Percentiles rank a stretch among this genome's conserved stretches.
Evolutionary conservation across 2,329 filamentous ascomycete genomes (phyloP).

Genomic region (Hymenoscyphus occultus): DNA sequence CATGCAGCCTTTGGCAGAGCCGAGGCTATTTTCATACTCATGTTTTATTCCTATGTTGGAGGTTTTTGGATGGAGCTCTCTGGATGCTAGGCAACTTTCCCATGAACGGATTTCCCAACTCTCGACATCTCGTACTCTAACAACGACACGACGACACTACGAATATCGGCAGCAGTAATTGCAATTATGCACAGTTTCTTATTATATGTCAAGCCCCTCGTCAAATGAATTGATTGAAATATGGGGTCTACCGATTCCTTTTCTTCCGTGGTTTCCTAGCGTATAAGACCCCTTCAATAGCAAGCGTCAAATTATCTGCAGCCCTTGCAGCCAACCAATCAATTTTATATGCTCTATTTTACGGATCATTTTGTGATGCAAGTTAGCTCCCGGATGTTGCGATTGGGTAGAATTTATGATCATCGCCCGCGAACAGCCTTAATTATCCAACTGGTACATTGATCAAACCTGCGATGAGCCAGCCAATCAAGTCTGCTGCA

Average conservation of each 20-base stretch:
- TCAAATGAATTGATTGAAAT: not conserved
- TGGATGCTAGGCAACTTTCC: too few species aligned
- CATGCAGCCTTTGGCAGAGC: not conserved
- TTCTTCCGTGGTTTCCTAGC: not conserved
- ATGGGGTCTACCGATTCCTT: not conserved
- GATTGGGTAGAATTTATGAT: not conserved
- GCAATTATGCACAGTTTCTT: constrained; percentile 3
- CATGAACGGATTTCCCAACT: not conserved
- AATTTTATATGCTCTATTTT: not conserved
- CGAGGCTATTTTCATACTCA: not conserved
- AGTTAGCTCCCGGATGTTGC: not conserved
- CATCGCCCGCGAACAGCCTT: not conserved
- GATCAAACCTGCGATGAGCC: not conserved
- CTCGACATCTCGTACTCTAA: not conserved
- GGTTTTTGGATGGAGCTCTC: not conserved
- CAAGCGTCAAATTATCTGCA: not conserved
- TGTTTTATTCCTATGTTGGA: not conserved
- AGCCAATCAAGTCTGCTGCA: not conserved
- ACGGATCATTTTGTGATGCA: not conserved
- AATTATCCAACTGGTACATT: not conserved
- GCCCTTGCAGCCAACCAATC: not conserved
- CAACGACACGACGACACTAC: not conserved
- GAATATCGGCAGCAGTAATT: not conserved
- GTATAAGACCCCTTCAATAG: not conserved
- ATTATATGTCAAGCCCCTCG: not conserved